phyloP scores from a whole-genome alignment of 2,329 filamentous ascomycete species.

The Xylariaceae sp. region DNA sequence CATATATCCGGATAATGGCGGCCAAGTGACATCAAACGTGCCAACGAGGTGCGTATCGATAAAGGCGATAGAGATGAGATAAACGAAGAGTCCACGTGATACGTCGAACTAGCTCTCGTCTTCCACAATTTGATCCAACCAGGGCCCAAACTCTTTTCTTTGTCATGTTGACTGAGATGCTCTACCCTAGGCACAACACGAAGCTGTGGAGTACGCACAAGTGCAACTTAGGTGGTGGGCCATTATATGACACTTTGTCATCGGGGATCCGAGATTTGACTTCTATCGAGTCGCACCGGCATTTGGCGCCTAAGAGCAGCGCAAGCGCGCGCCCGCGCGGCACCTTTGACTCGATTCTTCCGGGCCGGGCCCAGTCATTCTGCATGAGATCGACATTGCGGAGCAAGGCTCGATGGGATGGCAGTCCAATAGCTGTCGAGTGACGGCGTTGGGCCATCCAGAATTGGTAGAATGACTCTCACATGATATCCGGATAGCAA shows the following conservation, averaged over 20 bases:
- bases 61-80: slow-evolving; percentile 21
- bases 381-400: slow-evolving; percentile 25
- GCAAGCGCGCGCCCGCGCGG: slow-evolving; percentile 26
- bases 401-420: slow-evolving; percentile 2
- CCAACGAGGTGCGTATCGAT: slow-evolving; percentile 15
- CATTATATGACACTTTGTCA: slow-evolving; percentile 1
- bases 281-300: neutral
- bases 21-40: slow-evolving; percentile 30
- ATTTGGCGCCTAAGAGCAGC: slow-evolving; percentile 7
- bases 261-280: neutral
- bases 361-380: neutral
- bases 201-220: neutral
- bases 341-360: slow-evolving; percentile 14
- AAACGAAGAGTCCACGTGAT: slow-evolving; percentile 35
- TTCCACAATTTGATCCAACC: neutral
- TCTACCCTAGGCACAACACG: neutral
- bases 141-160: slow-evolving; percentile 1
- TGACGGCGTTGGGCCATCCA: neutral
- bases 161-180: neutral
- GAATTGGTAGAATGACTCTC: neutral
- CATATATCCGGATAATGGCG: slow-evolving; percentile 23
- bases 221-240: too few relatives aligned
- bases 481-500: slow-evolving; percentile 13
- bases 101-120: slow-evolving; percentile 9
- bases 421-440: slow-evolving; percentile 9